Evolutionary conservation across 2,329 filamentous ascomycete genomes (phyloP), one percentile per base, ranked within the genome.

Genomic region (Diaporthe sp.): DNA sequence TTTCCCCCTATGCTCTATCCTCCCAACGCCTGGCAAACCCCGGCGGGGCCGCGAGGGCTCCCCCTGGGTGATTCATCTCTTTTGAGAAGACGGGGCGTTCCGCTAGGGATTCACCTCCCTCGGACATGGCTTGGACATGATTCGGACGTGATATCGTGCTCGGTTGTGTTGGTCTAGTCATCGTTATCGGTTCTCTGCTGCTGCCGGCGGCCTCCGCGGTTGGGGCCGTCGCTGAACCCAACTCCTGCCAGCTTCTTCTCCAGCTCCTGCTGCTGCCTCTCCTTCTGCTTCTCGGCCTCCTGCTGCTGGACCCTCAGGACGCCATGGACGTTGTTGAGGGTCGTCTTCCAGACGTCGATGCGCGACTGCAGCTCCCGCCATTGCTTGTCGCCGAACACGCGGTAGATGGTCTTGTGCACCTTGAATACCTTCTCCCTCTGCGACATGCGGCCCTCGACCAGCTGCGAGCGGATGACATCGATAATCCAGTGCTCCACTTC

Each of bases 401-500:
- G 93, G 90, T 98, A 98, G 76, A 95, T 98, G 81, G 95, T 95
- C 84, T 97, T 93, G 89, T 99, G 97, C 77, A 99, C 95, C 72
- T 98, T 90, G 90, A 99, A 98, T 78, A 96, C 94, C 84, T 95
- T 92, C 84, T 95, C 95, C 84, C 96, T 91, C 88, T 99, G 97
- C 76, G 94, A 97, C 80, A 99, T 92, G 87, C 98, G 98, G 83
- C 97, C 97, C 88, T 99, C 97, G 71, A 99, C 95, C 51, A 99
- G 92, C 47, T 96, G 95, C 65, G 96, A 95, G 80, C 97, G 95
- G 86, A 99, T 98, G 80, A 97, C 96, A 84, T 99, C 97, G 82
- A 99, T 99, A 79, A 97, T 95, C 97, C 97, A 99, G 90, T 96
- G 94, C 90, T 99, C 97, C 57, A 98, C 95, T 78, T 98, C 95